Conservation (phyloP, 805 yeast species). For the Candida nemodendra region DNA sequence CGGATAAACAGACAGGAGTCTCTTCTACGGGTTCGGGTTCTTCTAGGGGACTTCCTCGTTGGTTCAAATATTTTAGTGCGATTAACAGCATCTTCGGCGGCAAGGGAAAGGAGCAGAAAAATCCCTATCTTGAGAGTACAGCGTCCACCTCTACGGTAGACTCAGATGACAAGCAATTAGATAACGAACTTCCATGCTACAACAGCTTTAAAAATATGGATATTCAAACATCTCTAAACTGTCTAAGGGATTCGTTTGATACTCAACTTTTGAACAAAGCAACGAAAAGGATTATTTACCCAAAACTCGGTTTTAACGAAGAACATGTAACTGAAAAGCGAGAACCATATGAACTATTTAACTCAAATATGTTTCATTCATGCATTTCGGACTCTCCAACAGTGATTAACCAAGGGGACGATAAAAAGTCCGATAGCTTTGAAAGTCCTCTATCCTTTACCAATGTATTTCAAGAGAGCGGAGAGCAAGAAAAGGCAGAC, state of each 20-base stretch:
- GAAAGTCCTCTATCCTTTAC: too few relatives aligned
- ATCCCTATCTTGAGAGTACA: neutral
- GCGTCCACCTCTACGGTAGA: neutral
- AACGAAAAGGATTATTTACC: constrained; percentile 13
- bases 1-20: too few relatives aligned
- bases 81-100: constrained; percentile 6
- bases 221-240: constrained; percentile 13
- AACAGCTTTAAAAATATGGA: constrained; percentile 14
- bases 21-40: too few relatives aligned
- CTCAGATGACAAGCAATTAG: neutral
- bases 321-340: too few relatives aligned
- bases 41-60: constrained; percentile 6
- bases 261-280: constrained; percentile 13
- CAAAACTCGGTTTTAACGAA: too few relatives aligned
- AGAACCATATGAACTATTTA: too few relatives aligned
- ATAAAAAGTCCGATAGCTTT: too few relatives aligned
- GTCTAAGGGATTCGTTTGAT: constrained; percentile 14
- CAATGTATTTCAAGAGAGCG: too few relatives aligned
- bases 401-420: too few relatives aligned
- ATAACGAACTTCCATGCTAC: constrained; percentile 15
- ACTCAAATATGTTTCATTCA: too few relatives aligned
- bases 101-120: neutral
- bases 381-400: too few relatives aligned
- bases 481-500: neutral
- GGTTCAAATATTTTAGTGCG: constrained; percentile 5